Percentiles rank a stretch among this genome's conserved stretches.
phyloP scores from a whole-genome alignment of 148 eudicot species.

The Mesembryanthemum crystallinum region DNA sequence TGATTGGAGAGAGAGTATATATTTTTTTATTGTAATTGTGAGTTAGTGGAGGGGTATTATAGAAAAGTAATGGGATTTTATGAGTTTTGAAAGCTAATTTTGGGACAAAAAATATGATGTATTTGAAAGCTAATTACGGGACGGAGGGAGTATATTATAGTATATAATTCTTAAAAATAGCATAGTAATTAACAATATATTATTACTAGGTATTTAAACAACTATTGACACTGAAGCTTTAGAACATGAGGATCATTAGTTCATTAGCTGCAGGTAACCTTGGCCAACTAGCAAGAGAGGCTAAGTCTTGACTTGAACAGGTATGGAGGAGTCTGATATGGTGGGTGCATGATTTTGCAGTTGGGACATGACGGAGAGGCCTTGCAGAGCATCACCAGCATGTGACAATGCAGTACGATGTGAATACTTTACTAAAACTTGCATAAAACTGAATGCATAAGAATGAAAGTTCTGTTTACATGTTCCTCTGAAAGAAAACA shows the following conservation, averaged over 20 bases:
- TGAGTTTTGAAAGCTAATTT: too few species aligned
- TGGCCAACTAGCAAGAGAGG: conserved; percentile 60
- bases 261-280: too few species aligned
- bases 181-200: conserved; percentile 11
- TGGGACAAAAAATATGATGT: too few species aligned
- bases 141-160: too few species aligned
- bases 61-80: too few species aligned
- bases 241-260: conserved; percentile 16
- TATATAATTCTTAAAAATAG: background rate
- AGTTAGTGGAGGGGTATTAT: too few species aligned
- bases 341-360: conserved; percentile 84
- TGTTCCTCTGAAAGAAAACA: conserved; percentile 27
- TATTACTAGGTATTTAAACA: conserved; percentile 12
- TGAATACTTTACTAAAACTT: conserved; percentile 28
- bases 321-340: conserved; percentile 40
- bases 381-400: conserved; percentile 88
- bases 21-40: too few species aligned
- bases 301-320: conserved; percentile 49
- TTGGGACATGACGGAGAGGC: conserved; percentile 84
- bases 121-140: too few species aligned
- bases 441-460: conserved; percentile 27
- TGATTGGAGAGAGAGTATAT: too few species aligned
- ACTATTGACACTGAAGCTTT: conserved; percentile 27
- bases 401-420: conserved; percentile 69
- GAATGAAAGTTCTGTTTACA: conserved; percentile 19